Conservation (phyloP, 192 early-diverging fungal species). For the Backusella mclennaniae region DNA sequence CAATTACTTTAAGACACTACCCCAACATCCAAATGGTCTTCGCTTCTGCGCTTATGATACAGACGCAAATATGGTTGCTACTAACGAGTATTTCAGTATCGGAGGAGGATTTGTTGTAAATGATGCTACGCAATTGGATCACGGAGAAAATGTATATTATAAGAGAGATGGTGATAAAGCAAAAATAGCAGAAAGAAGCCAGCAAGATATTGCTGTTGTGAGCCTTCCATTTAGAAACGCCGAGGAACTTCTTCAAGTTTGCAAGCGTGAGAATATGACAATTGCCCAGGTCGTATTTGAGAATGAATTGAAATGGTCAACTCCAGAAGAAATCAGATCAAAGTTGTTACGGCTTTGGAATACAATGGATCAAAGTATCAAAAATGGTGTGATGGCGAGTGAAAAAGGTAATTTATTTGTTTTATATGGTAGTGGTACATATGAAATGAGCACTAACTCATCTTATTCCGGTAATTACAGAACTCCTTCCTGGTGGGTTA, state of each 20-base stretch:
- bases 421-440: not conserved
- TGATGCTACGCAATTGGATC: conserved; percentile 77
- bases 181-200: conserved; percentile 47
- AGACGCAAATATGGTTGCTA: conserved; percentile 82
- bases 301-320: conserved; percentile 92
- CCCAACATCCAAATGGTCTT: conserved; percentile 96
- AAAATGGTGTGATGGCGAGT: conserved; percentile 65
- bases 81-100: conserved; percentile 96
- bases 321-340: conserved; percentile 73
- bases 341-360: conserved; percentile 83
- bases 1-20: conserved; percentile 82
- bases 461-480: conserved; percentile 22
- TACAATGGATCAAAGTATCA: conserved; percentile 88
- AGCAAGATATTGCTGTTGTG: conserved; percentile 73
- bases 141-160: conserved; percentile 58
- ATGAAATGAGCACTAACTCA: not conserved
- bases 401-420: conserved; percentile 22
- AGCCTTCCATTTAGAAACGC: conserved; percentile 85
- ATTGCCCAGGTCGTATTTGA: conserved; percentile 96
- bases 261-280: conserved; percentile 76
- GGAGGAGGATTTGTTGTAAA: conserved; percentile 97
- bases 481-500: conserved; percentile 76
- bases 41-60: conserved; percentile 86
- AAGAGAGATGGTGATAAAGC: conserved; percentile 40
- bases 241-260: conserved; percentile 75